Conservation (phyloP, 2,329 filamentous ascomycete species). For the Westerdykella aurantiaca region DNA sequence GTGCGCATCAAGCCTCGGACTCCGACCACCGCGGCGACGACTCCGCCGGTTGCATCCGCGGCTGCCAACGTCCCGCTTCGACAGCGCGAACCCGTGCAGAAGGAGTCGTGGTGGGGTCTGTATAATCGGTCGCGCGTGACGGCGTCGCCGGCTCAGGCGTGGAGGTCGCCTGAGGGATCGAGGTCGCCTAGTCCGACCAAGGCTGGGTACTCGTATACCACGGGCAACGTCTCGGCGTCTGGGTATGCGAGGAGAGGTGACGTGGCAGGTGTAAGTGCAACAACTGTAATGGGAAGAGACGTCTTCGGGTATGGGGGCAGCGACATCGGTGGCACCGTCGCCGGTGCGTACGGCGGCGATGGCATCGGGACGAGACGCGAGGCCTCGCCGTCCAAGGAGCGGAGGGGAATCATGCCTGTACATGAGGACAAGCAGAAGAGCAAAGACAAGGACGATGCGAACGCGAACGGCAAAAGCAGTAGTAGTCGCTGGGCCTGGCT, state of each 20-base stretch:
- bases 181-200: slow-evolving; percentile 19
- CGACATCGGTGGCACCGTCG: slow-evolving; percentile 9
- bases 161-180: slow-evolving; percentile 2
- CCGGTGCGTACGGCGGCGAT: background rate
- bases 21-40: background rate
- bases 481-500: slow-evolving; percentile 24
- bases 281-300: background rate
- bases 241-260: background rate
- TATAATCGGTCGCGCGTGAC: slow-evolving; percentile 12
- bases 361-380: background rate
- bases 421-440: slow-evolving; percentile 5
- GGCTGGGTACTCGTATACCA: slow-evolving; percentile 1
- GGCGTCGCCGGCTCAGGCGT: background rate
- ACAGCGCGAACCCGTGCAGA: slow-evolving; percentile 8
- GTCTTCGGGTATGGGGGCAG: slow-evolving; percentile 20
- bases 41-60: no score
- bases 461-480: slow-evolving; percentile 8
- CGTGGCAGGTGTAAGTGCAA: no score
- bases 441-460: slow-evolving; percentile 3
- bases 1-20: slow-evolving; percentile 18
- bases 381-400: no score
- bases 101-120: slow-evolving; percentile 10
- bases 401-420: no score
- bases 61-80: no score
- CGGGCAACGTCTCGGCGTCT: background rate